phyloP scores from a whole-genome alignment of 768 basidiomycete genomes.

The Lactifluus subvellereus region DNA sequence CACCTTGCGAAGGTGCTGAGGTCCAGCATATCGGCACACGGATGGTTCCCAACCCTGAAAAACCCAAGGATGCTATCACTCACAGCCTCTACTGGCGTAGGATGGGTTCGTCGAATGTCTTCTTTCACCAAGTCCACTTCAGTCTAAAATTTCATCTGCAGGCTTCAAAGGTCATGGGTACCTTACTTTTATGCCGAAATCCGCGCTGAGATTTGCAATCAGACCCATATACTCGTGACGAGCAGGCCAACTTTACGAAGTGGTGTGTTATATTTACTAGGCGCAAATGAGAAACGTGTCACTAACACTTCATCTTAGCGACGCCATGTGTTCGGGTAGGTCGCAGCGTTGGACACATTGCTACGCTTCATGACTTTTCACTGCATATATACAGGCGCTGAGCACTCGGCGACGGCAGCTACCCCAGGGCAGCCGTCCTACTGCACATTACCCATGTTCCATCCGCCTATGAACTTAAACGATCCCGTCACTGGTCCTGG shows the following conservation, averaged over 20 bases:
- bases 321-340: conserved; percentile 48
- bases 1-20: conserved; percentile 39
- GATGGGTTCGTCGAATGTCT: conserved; percentile 37
- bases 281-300: background rate
- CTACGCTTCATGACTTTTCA: background rate
- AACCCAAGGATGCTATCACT: conserved; percentile 48
- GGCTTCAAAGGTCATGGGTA: conserved; percentile 47
- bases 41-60: conserved; percentile 42
- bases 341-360: background rate
- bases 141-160: conserved; percentile 23
- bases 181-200: background rate
- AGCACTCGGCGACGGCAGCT: conserved; percentile 40
- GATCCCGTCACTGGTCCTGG: conserved; percentile 33
- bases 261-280: conserved; percentile 36
- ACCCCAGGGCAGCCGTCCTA: conserved; percentile 45
- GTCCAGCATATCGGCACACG: conserved; percentile 40
- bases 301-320: conserved; percentile 30
- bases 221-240: conserved; percentile 60
- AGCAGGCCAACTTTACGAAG: conserved; percentile 46
- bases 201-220: background rate
- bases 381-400: conserved; percentile 35
- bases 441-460: conserved; percentile 51
- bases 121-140: background rate
- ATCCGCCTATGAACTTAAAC: conserved; percentile 33
- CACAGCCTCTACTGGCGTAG: conserved; percentile 54